Evolutionary conservation across 768 basidiomycete species (phyloP).

Genomic region (Holtermannia corniformis): DNA sequence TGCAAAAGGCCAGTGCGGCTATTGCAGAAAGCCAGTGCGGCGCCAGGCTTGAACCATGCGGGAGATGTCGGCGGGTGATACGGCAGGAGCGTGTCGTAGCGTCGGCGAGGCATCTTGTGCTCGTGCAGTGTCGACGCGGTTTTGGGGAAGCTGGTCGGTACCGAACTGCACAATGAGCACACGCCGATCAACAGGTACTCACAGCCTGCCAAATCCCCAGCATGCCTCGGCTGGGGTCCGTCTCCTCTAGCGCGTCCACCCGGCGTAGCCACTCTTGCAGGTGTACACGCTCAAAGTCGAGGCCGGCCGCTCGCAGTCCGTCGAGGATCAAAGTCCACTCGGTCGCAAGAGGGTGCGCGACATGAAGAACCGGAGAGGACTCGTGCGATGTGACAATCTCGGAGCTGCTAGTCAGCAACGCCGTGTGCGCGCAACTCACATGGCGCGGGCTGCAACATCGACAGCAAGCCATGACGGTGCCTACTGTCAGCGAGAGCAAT

Average conservation of each 20-base stretch:
- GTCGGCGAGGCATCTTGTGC: conserved; percentile 34
- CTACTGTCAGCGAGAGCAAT: conserved; percentile 18
- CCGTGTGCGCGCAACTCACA: conserved; percentile 27
- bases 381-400: conserved; percentile 41
- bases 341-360: conserved; percentile 41
- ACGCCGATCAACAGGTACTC: conserved; percentile 7
- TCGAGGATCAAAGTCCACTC: conserved; percentile 45
- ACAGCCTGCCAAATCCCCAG: conserved; percentile 33
- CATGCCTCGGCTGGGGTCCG: conserved; percentile 45
- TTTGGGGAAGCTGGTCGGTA: conserved; percentile 11
- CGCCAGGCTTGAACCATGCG: conserved; percentile 46
- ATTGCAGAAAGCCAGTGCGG: conserved; percentile 39
- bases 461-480: conserved; percentile 51
- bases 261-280: conserved; percentile 42
- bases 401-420: conserved; percentile 7
- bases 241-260: conserved; percentile 37
- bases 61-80: conserved; percentile 37
- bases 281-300: conserved; percentile 44
- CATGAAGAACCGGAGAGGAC: conserved; percentile 38
- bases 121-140: conserved; percentile 36
- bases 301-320: conserved; percentile 39
- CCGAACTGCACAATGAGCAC: conserved; percentile 21
- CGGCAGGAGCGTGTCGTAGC: conserved; percentile 28
- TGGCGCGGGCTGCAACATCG: conserved; percentile 47
- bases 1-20: too few relatives aligned